Evolutionary conservation across 2,329 filamentous ascomycete genomes (phyloP).

Genomic region (Alternaria sp.): DNA sequence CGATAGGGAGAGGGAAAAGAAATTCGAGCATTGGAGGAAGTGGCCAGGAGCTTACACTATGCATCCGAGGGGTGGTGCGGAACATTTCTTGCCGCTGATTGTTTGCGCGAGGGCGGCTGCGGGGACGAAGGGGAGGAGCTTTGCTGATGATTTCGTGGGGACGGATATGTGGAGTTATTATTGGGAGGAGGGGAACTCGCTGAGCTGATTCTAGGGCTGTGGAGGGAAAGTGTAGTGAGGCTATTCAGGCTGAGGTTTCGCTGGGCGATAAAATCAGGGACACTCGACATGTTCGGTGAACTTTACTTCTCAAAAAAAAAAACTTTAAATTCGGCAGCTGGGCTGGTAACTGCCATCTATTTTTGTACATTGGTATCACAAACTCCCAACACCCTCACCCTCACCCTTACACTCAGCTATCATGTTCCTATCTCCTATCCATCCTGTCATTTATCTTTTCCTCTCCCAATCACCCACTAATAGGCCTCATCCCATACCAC

Average conservation of each 20-base stretch:
- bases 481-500: constrained; percentile 67
- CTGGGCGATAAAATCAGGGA: not conserved
- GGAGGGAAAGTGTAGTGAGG: too few relatives aligned
- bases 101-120: constrained; percentile 64
- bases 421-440: not conserved
- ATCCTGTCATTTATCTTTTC: not conserved
- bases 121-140: constrained; percentile 54
- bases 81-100: constrained; percentile 68
- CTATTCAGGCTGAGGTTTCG: not conserved
- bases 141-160: constrained; percentile 61
- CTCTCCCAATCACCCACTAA: constrained; percentile 10
- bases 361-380: not conserved
- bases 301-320: not conserved
- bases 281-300: not conserved
- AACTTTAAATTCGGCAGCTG: not conserved
- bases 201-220: not conserved
- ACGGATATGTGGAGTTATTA: constrained; percentile 65
- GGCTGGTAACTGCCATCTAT: not conserved
- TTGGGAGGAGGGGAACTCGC: constrained; percentile 53
- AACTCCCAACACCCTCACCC: not conserved
- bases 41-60: constrained; percentile 61
- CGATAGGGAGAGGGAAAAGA: constrained; percentile 50
- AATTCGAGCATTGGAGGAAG: constrained; percentile 59
- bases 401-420: not conserved
- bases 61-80: constrained; percentile 63